Evolutionary conservation across 495 filamentous ascomycete genomes (phyloP).

Genomic region (Hypoxylon intermedium): DNA sequence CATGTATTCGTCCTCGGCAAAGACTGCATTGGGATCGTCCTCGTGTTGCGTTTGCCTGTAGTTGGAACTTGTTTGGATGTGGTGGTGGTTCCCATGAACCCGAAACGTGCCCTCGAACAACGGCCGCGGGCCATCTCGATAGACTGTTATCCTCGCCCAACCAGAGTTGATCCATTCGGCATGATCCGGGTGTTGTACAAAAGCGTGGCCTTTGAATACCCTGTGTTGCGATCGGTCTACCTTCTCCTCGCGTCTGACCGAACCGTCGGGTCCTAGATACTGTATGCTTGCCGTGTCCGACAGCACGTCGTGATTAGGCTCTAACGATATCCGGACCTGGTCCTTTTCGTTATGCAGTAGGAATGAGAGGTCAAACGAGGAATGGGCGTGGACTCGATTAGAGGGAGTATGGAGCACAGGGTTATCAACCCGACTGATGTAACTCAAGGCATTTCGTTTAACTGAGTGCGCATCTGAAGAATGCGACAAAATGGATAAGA

Average conservation of each 20-base stretch:
- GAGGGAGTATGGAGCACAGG: conserved; percentile 78
- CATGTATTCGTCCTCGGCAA: conserved; percentile 77
- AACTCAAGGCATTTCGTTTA: conserved; percentile 75
- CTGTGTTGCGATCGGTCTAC: conserved; percentile 75
- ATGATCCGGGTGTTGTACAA: conserved; percentile 66
- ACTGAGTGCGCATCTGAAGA: conserved; percentile 68
- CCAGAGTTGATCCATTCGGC: conserved; percentile 79
- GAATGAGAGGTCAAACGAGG: conserved; percentile 85
- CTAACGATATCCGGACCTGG: conserved; percentile 77
- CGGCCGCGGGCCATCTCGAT: conserved; percentile 75
- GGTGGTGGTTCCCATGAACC: conserved; percentile 79
- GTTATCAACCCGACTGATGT: conserved; percentile 76
- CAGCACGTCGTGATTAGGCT: conserved; percentile 93
- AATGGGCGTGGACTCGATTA: conserved; percentile 77
- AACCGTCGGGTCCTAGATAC: conserved; percentile 74
- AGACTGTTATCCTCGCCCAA: conserved; percentile 82
- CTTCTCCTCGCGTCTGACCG: conserved; percentile 63
- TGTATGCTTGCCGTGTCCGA: conserved; percentile 75
- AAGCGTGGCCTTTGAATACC: conserved; percentile 82
- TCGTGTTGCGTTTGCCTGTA: conserved; percentile 76
- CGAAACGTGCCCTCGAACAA: conserved; percentile 93
- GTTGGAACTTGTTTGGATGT: conserved; percentile 77
- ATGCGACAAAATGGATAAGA: conserved; percentile 36
- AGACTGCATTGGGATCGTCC: conserved; percentile 74
- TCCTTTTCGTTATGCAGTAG: conserved; percentile 69